Percentiles rank a stretch among this genome's conserved stretches.
phyloP scores from a whole-genome alignment of 1,284 basidiomycete species.

The Abortiporus biennis region DNA sequence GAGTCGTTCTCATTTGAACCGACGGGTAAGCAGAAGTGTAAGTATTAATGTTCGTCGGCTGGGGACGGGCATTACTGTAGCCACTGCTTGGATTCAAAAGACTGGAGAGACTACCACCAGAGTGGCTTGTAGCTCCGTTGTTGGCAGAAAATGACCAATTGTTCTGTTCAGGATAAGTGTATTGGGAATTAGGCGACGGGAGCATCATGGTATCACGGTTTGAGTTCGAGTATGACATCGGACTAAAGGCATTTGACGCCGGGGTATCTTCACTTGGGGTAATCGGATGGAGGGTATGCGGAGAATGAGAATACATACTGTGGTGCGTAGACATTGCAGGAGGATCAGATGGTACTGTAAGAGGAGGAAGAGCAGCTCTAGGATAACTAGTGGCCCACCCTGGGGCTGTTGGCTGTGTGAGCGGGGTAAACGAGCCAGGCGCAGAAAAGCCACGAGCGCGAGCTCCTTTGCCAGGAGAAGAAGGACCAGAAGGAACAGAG shows the following conservation, averaged over 20 bases:
- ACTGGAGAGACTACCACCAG: slow-evolving; percentile 64
- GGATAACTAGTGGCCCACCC: slow-evolving; percentile 57
- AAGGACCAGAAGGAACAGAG: slow-evolving; percentile 45
- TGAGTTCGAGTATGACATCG: slow-evolving; percentile 44
- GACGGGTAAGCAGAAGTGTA: slow-evolving; percentile 59
- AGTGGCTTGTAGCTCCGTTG: slow-evolving; percentile 53
- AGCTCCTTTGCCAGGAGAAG: slow-evolving; percentile 37
- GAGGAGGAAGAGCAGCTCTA: slow-evolving; percentile 68
- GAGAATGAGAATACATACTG: slow-evolving; percentile 44
- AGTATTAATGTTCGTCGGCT: slow-evolving; percentile 61
- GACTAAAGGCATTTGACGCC: slow-evolving; percentile 46
- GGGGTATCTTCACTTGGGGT: slow-evolving; percentile 63
- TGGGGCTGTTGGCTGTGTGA: slow-evolving; percentile 46
- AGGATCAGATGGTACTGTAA: slow-evolving; percentile 72
- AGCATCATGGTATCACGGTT: slow-evolving; percentile 35
- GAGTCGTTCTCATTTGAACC: slow-evolving; percentile 52
- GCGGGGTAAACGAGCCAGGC: slow-evolving; percentile 68
- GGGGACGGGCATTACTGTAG: slow-evolving; percentile 31
- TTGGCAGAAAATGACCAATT: slow-evolving; percentile 56
- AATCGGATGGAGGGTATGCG: slow-evolving; percentile 57
- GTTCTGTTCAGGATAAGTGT: slow-evolving; percentile 48
- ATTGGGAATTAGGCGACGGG: slow-evolving; percentile 45
- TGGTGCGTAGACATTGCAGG: slow-evolving; percentile 48
- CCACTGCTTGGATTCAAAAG: slow-evolving; percentile 68
- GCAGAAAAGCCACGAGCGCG: slow-evolving; percentile 75